Evolutionary conservation across 1,284 basidiomycete genomes (phyloP).

Genomic region (Naganishia albida): DNA sequence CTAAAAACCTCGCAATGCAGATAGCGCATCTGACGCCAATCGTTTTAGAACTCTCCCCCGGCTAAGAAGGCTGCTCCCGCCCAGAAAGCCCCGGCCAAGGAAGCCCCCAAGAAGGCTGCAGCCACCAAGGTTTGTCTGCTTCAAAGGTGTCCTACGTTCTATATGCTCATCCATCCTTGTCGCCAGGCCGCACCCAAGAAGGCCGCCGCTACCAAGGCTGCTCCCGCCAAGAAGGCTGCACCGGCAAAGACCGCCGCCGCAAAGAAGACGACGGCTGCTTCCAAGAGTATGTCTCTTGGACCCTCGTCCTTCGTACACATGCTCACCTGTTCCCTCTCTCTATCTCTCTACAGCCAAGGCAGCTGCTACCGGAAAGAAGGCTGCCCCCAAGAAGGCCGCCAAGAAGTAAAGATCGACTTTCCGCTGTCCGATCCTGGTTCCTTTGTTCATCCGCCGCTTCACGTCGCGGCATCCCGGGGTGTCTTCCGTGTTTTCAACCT

Average conservation of each 20-base stretch:
- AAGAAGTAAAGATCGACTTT: slow-evolving; percentile 25
- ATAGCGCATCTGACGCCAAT: not conserved
- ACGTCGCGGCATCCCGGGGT: slow-evolving; percentile 12
- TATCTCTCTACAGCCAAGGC: slow-evolving; percentile 32
- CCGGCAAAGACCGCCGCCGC: slow-evolving; percentile 42
- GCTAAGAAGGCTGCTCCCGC: slow-evolving; percentile 32
- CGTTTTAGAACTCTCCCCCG: slow-evolving; percentile 28
- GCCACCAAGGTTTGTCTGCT: slow-evolving; percentile 28
- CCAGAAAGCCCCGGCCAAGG: slow-evolving; percentile 47
- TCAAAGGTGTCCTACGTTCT: too few species aligned
- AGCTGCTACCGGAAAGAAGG: slow-evolving; percentile 37
- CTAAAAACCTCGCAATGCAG: too few species aligned
- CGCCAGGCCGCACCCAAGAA: slow-evolving; percentile 48
- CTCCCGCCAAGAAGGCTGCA: slow-evolving; percentile 48
- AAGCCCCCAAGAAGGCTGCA: slow-evolving; percentile 40
- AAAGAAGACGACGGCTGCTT: slow-evolving; percentile 37
- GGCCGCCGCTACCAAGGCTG: slow-evolving; percentile 45
- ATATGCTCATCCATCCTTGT: not conserved
- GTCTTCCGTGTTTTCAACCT: slow-evolving; percentile 26
- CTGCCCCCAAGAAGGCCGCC: slow-evolving; percentile 37
- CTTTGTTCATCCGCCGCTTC: not conserved
- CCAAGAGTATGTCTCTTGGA: slow-evolving; percentile 4
- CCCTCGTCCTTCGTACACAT: not conserved
- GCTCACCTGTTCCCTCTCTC: not conserved
- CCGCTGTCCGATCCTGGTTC: not conserved